These are phyloP conservation scores for Drechslera avenae DNA, from an alignment of 2,329 filamentous ascomycete genomes.

Conservation along the genomic window DNA sequence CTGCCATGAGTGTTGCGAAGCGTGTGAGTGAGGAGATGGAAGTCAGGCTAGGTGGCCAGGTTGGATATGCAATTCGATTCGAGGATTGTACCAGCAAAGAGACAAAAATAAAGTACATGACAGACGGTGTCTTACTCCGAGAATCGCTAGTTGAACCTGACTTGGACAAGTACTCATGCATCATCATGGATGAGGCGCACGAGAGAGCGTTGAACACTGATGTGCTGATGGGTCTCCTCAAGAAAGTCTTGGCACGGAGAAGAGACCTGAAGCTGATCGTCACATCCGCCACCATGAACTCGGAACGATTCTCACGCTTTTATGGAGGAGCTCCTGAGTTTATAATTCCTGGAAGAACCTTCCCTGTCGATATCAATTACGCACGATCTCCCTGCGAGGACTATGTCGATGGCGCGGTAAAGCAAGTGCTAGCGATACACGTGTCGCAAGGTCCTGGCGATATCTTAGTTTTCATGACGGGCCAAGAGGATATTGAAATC, in stretches of 20 bases:
- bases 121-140: conserved; percentile 89
- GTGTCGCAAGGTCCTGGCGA: conserved; percentile 92
- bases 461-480: conserved; percentile 99
- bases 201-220: conserved; percentile 96
- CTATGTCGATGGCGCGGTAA: conserved; percentile 95
- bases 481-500: conserved; percentile 96
- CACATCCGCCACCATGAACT: conserved; percentile 98
- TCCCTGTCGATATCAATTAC: conserved; percentile 95
- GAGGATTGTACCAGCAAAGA: conserved; percentile 97
- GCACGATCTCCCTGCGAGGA: conserved; percentile 94
- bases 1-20: conserved; percentile 98
- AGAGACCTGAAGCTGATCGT: conserved; percentile 95
- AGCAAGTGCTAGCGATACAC: conserved; percentile 93
- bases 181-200: conserved; percentile 99
- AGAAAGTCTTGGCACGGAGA: conserved; percentile 89
- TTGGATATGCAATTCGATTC: conserved; percentile 97
- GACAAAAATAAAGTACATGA: conserved; percentile 99
- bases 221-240: conserved; percentile 95
- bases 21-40: conserved; percentile 99
- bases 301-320: conserved; percentile 93
- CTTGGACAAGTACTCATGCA: conserved; percentile 93
- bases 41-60: conserved; percentile 80
- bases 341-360: conserved; percentile 92
- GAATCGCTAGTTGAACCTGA: conserved; percentile 93
- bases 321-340: conserved; percentile 97